Conservation (phyloP, 2,329 filamentous ascomycete genomes). For the Clarireedia monteithiana region DNA sequence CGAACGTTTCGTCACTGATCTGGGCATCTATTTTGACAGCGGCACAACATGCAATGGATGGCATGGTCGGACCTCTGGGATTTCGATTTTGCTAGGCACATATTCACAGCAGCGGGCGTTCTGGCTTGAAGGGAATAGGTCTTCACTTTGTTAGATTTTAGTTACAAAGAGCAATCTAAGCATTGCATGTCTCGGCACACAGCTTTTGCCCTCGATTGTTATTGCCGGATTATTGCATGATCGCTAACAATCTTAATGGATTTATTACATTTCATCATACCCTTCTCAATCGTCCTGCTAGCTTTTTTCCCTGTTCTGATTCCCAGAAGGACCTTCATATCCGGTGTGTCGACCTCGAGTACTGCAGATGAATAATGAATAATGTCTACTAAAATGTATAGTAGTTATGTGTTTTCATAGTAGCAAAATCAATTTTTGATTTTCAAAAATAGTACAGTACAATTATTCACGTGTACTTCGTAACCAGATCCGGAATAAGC, state of each 20-base stretch:
- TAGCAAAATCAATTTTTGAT: too few species aligned
- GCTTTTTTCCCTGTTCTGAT: too few species aligned
- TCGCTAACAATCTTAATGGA: background rate
- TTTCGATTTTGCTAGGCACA: slow-evolving; percentile 13
- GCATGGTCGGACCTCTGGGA: slow-evolving; percentile 5
- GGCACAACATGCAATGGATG: slow-evolving; percentile 1
- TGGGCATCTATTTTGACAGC: slow-evolving; percentile 8
- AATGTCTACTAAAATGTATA: too few species aligned
- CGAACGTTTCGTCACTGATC: slow-evolving; percentile 15
- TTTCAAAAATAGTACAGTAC: too few species aligned
- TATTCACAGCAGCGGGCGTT: slow-evolving; percentile 8
- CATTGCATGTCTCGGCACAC: background rate
- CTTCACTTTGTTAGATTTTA: slow-evolving; percentile 3
- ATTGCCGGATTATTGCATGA: background rate
- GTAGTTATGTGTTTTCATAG: too few species aligned
- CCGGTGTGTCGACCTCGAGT: too few species aligned
- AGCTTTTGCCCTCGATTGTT: background rate
- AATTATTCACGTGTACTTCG: too few species aligned
- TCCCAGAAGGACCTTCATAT: too few species aligned
- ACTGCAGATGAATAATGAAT: too few species aligned
- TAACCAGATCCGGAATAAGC: too few species aligned
- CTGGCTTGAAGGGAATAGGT: slow-evolving; percentile 10
- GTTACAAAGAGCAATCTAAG: slow-evolving; percentile 7
- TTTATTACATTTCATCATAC: background rate
- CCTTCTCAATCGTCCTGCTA: background rate